Evolutionary conservation across 108 stramenopile genomes (phyloP).

Genomic region (Skeletonema menzelii): DNA sequence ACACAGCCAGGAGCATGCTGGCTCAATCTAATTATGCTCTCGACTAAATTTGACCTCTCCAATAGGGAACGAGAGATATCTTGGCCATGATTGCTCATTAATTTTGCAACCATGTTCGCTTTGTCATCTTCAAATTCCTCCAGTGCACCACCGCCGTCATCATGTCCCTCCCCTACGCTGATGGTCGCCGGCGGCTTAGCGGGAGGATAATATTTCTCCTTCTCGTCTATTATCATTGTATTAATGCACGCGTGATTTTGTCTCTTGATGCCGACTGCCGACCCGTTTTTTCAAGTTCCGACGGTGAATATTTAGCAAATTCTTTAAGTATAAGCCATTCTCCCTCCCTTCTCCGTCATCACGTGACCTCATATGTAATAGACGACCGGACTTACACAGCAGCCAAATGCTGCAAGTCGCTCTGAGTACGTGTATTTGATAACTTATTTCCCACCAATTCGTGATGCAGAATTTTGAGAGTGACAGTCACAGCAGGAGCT

Average conservation of each 20-base stretch:
- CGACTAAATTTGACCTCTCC: slow-evolving; percentile 39
- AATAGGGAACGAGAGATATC: slow-evolving; percentile 16
- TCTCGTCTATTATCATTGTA: neutral
- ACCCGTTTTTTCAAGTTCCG: neutral
- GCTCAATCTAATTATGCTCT: slow-evolving; percentile 49
- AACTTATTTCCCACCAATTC: no score
- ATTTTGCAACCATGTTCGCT: slow-evolving; percentile 17
- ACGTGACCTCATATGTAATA: no score
- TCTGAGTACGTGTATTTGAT: no score
- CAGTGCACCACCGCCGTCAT: neutral
- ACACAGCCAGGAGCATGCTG: slow-evolving; percentile 60
- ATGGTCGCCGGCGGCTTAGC: neutral
- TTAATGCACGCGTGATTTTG: no score
- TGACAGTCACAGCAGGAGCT: no score
- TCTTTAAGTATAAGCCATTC: no score
- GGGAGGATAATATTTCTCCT: neutral
- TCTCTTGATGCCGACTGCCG: no score
- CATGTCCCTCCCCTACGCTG: neutral
- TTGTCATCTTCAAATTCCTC: slow-evolving; percentile 28
- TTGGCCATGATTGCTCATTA: slow-evolving; percentile 20
- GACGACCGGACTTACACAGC: no score
- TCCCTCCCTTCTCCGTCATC: no score
- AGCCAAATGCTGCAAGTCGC: no score
- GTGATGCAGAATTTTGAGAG: no score
- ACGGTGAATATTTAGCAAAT: no score